Evolutionary conservation across 176 grass and related monocot genomes (phyloP).

Genomic region (barley (Hordeum vulgare)): DNA sequence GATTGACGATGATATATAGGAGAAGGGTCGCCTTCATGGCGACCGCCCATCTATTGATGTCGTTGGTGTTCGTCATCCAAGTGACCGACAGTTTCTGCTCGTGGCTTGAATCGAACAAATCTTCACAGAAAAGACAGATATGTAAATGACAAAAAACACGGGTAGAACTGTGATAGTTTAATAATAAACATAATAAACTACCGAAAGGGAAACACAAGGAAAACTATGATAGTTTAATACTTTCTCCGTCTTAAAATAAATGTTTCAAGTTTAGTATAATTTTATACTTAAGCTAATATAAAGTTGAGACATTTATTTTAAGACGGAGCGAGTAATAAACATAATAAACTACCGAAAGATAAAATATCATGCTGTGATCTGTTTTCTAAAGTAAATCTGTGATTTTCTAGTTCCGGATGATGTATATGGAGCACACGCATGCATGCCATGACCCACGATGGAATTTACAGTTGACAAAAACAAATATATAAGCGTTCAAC

Average conservation of each 20-base stretch:
- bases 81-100: slow-evolving; percentile 4
- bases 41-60: background rate
- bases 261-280: too few relatives aligned
- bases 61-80: background rate
- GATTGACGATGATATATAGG: background rate
- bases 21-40: background rate
- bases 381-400: too few relatives aligned
- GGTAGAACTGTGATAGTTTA: background rate
- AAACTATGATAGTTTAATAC: too few relatives aligned
- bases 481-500: background rate
- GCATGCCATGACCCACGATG: background rate
- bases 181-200: too few relatives aligned
- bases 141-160: background rate
- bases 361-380: too few relatives aligned
- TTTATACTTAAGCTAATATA: too few relatives aligned
- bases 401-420: background rate
- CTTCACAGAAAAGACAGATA: background rate
- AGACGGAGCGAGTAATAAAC: too few relatives aligned
- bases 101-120: background rate
- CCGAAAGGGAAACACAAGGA: too few relatives aligned
- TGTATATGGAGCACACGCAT: background rate
- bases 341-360: too few relatives aligned
- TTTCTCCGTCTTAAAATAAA: too few relatives aligned
- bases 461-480: background rate
- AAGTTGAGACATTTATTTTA: too few relatives aligned